Evolutionary conservation across 2,329 filamentous ascomycete genomes (phyloP).

Genomic region (Fusarium heterosporum): DNA sequence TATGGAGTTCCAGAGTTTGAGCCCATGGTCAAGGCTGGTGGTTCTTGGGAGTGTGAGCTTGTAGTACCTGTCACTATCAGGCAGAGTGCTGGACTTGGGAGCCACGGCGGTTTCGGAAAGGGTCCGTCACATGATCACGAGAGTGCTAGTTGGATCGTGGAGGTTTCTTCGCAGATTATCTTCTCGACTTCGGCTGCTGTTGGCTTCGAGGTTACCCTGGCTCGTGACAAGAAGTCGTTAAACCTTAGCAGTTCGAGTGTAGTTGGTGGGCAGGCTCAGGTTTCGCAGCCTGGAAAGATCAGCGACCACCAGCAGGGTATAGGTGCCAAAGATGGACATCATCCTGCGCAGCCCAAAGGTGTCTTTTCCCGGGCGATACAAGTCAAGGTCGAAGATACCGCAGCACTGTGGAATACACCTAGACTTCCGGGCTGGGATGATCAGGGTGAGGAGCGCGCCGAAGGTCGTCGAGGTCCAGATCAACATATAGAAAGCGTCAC

Average conservation of each 20-base stretch:
- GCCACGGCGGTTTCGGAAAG: constrained; percentile 60
- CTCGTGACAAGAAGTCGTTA: constrained; percentile 85
- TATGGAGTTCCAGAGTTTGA: constrained; percentile 92
- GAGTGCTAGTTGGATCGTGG: constrained; percentile 86
- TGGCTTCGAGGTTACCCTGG: constrained; percentile 86
- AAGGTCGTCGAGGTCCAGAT: constrained; percentile 44
- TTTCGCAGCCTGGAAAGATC: constrained; percentile 76
- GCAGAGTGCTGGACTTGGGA: constrained; percentile 67
- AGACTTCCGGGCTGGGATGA: constrained; percentile 75
- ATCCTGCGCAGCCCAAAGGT: constrained; percentile 75
- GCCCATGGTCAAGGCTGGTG: constrained; percentile 94
- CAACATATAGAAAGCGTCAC: constrained; percentile 51
- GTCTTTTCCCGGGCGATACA: constrained; percentile 86
- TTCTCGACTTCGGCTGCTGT: constrained; percentile 92
- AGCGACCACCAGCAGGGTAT: constrained; percentile 79
- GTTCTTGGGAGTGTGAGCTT: constrained; percentile 84
- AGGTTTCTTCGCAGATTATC: constrained; percentile 91
- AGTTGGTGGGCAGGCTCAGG: constrained; percentile 58
- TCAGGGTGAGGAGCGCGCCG: constrained; percentile 49
- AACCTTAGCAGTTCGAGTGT: constrained; percentile 68
- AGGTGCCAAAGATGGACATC: constrained; percentile 67
- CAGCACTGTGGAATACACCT: constrained; percentile 92
- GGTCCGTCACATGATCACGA: constrained; percentile 60
- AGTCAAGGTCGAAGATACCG: constrained; percentile 87
- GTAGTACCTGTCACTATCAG: constrained; percentile 83